These are phyloP conservation scores for Calonectria leucothoes DNA, from an alignment of 2,329 filamentous ascomycete genomes.

Conservation along the genomic window DNA sequence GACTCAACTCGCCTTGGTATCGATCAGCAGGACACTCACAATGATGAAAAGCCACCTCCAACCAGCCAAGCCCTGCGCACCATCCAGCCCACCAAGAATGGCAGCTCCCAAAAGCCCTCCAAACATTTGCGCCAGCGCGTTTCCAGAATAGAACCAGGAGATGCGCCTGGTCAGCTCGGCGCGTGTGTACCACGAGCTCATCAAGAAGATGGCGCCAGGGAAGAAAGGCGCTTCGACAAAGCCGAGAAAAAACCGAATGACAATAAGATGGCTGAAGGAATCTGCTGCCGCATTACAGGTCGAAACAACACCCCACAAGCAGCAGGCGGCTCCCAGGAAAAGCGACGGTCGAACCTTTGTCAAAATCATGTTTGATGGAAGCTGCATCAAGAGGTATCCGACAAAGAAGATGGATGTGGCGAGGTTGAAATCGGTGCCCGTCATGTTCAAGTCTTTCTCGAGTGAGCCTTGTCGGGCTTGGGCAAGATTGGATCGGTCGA, in stretches of 20 bases:
- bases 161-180: constrained; percentile 67
- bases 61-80: constrained; percentile 64
- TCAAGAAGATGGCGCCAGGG: constrained; percentile 59
- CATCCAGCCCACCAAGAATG: constrained; percentile 57
- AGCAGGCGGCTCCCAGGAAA: constrained; percentile 63
- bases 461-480: constrained; percentile 66
- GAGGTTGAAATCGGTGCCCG: constrained; percentile 67
- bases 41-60: constrained; percentile 78
- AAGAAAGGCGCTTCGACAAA: constrained; percentile 63
- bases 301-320: constrained; percentile 53
- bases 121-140: constrained; percentile 63
- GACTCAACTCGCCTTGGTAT: neutral
- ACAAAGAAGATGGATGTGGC: constrained; percentile 72
- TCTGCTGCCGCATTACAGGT: constrained; percentile 60
- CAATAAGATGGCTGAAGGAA: constrained; percentile 56
- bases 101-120: constrained; percentile 63
- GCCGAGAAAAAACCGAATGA: constrained; percentile 57
- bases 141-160: constrained; percentile 68
- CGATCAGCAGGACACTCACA: constrained; percentile 29
- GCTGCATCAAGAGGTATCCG: constrained; percentile 70
- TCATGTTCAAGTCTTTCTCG: constrained; percentile 64
- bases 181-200: constrained; percentile 59
- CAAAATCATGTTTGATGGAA: constrained; percentile 70
- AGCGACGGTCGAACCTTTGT: constrained; percentile 64
- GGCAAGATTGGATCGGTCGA: constrained; percentile 64